Base-by-base conservation (phyloP, 352 stramenopile species). In the Phytopythium litorale region DNA sequence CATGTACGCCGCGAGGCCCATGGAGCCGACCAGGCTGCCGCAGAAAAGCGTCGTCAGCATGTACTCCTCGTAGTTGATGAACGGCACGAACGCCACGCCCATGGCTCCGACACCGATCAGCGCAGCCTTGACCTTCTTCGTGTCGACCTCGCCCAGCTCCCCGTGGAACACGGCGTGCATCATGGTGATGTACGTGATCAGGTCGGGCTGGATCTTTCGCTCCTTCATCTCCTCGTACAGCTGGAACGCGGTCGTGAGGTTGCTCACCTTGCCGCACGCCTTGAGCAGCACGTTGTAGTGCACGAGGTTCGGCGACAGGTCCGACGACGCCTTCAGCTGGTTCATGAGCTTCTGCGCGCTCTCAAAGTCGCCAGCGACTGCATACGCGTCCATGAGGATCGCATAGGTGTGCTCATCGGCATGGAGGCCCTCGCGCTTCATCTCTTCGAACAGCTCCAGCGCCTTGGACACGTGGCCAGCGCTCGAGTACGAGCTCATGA, bases 151-250 rank as follows among this genome's bases (percentile, higher is more conserved):
- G 11, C 80, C 76, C 37, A 91, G 67, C 43, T 93, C 82, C 35
- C 84, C 87, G 60, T 93, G 84, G 64, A 87, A 95, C 32, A 95
- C 87, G 1, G 82, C 87, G 66, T 93, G 87, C 84, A 95, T 89
- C 82, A 93, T 92, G 38, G 84, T 93, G 62, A 91, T 89, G 68
- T 91, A 92, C 33, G 87, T 95, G 38, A 89, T 75, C 4, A 87
- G 71, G 38, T 91, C 82, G 1, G 87, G 84, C 50, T 71, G 43
- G 66, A 93, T 89, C 59, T 81, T 75, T 50, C 71, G 75, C 42
- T 76, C 63, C 65, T 95, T 95, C 83, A 95, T 92, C 62, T 91
- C 83, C 50, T 93, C 87, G 64, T 95, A 95, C 48, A 92, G 56
- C 58, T 91, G 67, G 63, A 95, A 95, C 25, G 84, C 87, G 9